Percentiles rank a stretch among this genome's conserved stretches.
These are phyloP conservation scores for Pythium vanterpoolii DNA, from an alignment of 352 stramenopile species.

Conservation along the genomic window DNA sequence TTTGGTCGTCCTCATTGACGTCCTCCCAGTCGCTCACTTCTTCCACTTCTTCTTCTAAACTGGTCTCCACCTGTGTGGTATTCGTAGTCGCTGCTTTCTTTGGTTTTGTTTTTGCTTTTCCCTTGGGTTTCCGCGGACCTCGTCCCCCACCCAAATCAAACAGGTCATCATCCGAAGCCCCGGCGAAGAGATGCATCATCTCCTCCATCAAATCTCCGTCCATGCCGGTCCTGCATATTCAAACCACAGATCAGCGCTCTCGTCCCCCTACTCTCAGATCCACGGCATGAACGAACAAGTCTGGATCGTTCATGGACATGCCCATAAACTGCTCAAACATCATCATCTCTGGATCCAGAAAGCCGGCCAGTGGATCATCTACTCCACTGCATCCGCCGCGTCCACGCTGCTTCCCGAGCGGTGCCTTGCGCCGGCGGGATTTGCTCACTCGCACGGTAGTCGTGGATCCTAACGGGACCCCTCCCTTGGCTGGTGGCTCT, in stretches of 20 bases:
- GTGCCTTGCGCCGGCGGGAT: slow-evolving; percentile 11
- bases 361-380: slow-evolving; percentile 17
- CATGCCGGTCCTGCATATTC: slow-evolving; percentile 26
- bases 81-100: not conserved
- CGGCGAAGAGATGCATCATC: slow-evolving; percentile 44
- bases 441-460: slow-evolving; percentile 15
- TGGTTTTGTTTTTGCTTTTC: not conserved
- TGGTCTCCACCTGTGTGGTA: slow-evolving; percentile 2
- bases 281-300: slow-evolving; percentile 22
- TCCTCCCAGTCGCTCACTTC: slow-evolving; percentile 30
- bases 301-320: slow-evolving; percentile 23
- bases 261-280: not conserved
- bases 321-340: slow-evolving; percentile 30
- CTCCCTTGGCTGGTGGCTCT: not conserved
- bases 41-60: slow-evolving; percentile 25
- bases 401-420: not conserved
- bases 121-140: slow-evolving; percentile 2
- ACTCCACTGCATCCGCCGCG: slow-evolving; percentile 6
- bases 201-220: slow-evolving; percentile 45
- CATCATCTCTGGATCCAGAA: slow-evolving; percentile 29
- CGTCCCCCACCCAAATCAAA: slow-evolving; percentile 19
- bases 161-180: slow-evolving; percentile 20
- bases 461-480: too few relatives aligned
- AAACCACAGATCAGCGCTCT: not conserved
- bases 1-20: not conserved